Evolutionary conservation across 2,329 filamentous ascomycete genomes (phyloP).

Genomic region (Botryosphaeria dothidea): DNA sequence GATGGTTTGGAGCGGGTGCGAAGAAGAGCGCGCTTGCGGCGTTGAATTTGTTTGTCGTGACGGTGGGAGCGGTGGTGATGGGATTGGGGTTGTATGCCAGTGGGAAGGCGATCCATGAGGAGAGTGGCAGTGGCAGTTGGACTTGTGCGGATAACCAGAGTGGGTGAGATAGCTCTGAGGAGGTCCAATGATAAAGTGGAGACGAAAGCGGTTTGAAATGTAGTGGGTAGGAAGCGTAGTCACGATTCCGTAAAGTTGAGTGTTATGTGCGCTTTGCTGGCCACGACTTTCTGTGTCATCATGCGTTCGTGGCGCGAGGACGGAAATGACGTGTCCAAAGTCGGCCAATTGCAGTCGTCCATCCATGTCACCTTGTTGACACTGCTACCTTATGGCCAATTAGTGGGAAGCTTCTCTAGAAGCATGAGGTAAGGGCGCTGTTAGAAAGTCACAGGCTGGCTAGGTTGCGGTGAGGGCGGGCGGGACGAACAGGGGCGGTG

Average conservation of each 20-base stretch:
- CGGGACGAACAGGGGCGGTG: background rate
- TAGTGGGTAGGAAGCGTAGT: too few relatives aligned
- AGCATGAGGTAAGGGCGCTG: background rate
- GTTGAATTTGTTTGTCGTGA: slow-evolving; percentile 1
- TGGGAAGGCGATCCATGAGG: slow-evolving; percentile 28
- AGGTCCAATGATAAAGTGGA: background rate
- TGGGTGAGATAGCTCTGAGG: background rate
- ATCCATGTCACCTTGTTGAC: too few relatives aligned
- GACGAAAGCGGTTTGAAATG: too few relatives aligned
- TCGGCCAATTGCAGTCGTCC: too few relatives aligned
- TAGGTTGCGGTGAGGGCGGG: slow-evolving; percentile 8
- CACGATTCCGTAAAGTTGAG: too few relatives aligned
- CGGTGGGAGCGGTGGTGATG: background rate
- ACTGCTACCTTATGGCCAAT: too few relatives aligned
- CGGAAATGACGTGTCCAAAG: too few relatives aligned
- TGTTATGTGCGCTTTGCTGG: too few relatives aligned
- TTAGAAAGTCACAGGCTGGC: too few relatives aligned
- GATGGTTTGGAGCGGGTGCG: background rate
- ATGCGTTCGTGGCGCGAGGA: too few relatives aligned
- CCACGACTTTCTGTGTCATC: too few relatives aligned
- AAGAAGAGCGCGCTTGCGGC: slow-evolving; percentile 6
- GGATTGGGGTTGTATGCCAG: slow-evolving; percentile 28
- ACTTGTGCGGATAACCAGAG: slow-evolving; percentile 24
- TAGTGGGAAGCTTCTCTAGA: too few relatives aligned
- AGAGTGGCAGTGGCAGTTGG: slow-evolving; percentile 26